phyloP scores from a whole-genome alignment of 192 early-diverging fungal species.

The Podochytrium sp. region DNA sequence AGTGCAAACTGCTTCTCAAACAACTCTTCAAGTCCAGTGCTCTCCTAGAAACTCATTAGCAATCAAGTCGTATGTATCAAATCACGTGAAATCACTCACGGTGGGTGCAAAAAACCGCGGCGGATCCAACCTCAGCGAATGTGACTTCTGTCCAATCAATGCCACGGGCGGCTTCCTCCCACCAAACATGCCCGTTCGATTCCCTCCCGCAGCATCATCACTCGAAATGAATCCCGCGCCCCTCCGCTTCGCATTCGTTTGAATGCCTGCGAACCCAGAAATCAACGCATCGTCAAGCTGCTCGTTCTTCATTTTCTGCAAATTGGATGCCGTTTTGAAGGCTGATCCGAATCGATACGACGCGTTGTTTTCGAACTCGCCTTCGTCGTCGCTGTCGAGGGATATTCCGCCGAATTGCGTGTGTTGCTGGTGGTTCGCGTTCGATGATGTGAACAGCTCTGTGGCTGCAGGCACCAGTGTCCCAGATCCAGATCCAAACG shows the following conservation, averaged over 20 bases:
- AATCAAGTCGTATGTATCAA: too few species aligned
- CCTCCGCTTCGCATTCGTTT: not conserved
- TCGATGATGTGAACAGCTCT: too few species aligned
- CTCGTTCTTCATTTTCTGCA: not conserved
- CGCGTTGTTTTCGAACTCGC: too few species aligned
- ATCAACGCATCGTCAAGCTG: not conserved
- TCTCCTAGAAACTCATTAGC: constrained; percentile 3
- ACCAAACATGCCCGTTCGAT: not conserved
- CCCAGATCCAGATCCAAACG: too few species aligned
- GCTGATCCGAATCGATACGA: too few species aligned
- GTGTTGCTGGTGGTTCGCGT: too few species aligned
- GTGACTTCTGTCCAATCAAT: not conserved
- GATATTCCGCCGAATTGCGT: too few species aligned
- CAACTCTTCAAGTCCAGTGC: constrained; percentile 18
- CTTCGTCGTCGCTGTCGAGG: too few species aligned
- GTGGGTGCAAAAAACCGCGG: constrained; percentile 30
- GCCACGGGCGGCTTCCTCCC: not conserved
- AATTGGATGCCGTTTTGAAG: not conserved
- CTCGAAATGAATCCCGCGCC: not conserved
- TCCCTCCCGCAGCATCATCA: not conserved
- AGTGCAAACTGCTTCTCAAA: constrained; percentile 6
- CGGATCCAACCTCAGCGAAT: constrained; percentile 4
- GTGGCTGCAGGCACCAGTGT: too few species aligned
- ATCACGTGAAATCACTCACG: not conserved
- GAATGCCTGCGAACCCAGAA: not conserved